A percentile compares a stretch with the other conserved stretches of the same genome.
Evolutionary conservation across 768 basidiomycete species (phyloP).

Genomic region (Amanita muscaria): DNA sequence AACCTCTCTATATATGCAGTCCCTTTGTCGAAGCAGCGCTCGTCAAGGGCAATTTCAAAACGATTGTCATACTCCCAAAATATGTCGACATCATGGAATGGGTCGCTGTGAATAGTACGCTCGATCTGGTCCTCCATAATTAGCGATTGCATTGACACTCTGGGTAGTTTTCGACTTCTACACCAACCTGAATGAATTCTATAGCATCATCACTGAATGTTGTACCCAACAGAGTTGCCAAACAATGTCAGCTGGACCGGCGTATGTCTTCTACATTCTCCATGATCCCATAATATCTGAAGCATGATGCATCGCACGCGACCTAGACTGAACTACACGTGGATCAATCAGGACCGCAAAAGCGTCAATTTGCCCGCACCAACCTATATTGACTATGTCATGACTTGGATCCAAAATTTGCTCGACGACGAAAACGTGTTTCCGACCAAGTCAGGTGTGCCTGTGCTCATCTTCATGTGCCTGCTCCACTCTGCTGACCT

Average conservation of each 20-base stretch:
- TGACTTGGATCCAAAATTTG: constrained; percentile 96
- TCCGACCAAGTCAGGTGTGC: constrained; percentile 89
- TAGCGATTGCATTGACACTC: neutral
- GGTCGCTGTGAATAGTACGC: constrained; percentile 74
- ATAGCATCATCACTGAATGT: constrained; percentile 89
- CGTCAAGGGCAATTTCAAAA: constrained; percentile 97
- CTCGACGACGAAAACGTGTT: constrained; percentile 90
- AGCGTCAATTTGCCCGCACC: constrained; percentile 88
- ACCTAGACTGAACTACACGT: constrained; percentile 95
- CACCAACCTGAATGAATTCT: constrained; percentile 94
- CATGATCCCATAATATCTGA: too few species aligned
- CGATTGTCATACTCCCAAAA: constrained; percentile 90
- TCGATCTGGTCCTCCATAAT: neutral
- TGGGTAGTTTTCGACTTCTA: constrained; percentile 94
- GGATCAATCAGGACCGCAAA: constrained; percentile 95
- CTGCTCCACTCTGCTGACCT: too few species aligned
- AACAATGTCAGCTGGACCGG: constrained; percentile 86
- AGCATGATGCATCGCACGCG: constrained; percentile 1
- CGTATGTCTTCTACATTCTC: constrained; percentile 45
- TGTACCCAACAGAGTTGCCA: constrained; percentile 87
- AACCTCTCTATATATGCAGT: constrained; percentile 83
- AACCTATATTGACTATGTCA: constrained; percentile 97
- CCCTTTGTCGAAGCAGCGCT: constrained; percentile 96
- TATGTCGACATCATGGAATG: constrained; percentile 99
- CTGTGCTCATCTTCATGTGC: constrained; percentile 29